Evolutionary conservation across 2,329 filamentous ascomycete genomes (phyloP), one percentile per base, ranked within the genome.

Genomic region (Tolypocladium tundrense): DNA sequence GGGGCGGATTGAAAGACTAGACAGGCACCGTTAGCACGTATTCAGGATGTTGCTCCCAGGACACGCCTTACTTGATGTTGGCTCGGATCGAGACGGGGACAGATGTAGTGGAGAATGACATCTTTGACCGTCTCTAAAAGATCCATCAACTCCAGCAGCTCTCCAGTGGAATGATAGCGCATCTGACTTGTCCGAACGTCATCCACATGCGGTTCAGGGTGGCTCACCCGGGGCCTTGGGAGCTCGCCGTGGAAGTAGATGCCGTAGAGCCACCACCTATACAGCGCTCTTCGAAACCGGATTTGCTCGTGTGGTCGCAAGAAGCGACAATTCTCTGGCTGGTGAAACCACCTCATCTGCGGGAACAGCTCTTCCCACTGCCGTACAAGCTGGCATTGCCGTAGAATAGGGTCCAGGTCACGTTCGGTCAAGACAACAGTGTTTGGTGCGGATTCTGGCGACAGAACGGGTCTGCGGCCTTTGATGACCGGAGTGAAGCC

Each of bases 221-320:
- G 67, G 2, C 72, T 72, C 45, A 68, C 57, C 10, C 70, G 69
- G 4, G 73, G 73, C 33, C 70, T 67, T 11, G 69, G 72, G 41
- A 70, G 68, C 39, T 75, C 73, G 13, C 75, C 75, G 53, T 83
- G 79, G 59, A 82, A 82, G 60, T 79, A 77, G 40, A 74, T 73
- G 8, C 78, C 73, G 60, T 79, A 83, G 4, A 80, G 70, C 79
- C 80, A 82, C 80, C 80, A 84, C 39, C 73, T 69, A 55, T 80
- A 81, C 37, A 83, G 66, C 0, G 78, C 80, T 60, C 74, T 73
- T 6, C 81, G 75, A 55, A 82, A 72, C 53, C 79, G 74, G n/a
- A 67, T 61, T 35, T 71, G 70, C 63, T 84, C 81, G 33, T 72
- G 67, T 0, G 65, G 56, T 9, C 67, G 67, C 7, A 83, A 70